Evolutionary conservation across 164 flowering plant species (phyloP).

Genomic region (Stephania yunnanensis): DNA sequence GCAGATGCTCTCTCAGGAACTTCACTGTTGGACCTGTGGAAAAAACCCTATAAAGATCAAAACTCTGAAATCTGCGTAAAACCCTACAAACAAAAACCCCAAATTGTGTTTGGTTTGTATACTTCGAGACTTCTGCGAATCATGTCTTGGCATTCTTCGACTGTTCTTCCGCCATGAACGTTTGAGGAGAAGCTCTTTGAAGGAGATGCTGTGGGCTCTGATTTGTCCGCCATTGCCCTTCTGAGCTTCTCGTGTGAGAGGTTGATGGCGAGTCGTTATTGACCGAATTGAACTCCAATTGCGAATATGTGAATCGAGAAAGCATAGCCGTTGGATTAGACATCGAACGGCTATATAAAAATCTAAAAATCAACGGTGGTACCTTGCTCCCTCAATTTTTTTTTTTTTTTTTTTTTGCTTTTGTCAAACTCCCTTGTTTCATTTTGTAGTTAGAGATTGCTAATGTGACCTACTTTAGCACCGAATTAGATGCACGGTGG

Average conservation of each 20-base stretch:
- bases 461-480: too few species aligned
- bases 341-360: not conserved
- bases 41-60: slow-evolving; percentile 4
- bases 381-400: too few species aligned
- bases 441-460: too few species aligned
- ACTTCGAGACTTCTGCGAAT: slow-evolving; percentile 66
- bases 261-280: too few species aligned
- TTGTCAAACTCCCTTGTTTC: too few species aligned
- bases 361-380: too few species aligned
- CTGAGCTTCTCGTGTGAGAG: too few species aligned
- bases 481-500: too few species aligned
- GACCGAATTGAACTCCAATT: too few species aligned
- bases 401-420: too few species aligned
- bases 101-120: slow-evolving; percentile 6
- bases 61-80: not conserved
- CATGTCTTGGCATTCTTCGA: slow-evolving; percentile 71
- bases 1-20: slow-evolving; percentile 67
- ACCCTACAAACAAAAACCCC: slow-evolving; percentile 5
- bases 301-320: not conserved
- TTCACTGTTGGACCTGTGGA: slow-evolving; percentile 72
- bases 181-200: slow-evolving; percentile 18
- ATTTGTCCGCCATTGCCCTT: slow-evolving; percentile 24
- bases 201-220: slow-evolving; percentile 4
- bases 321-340: not conserved
- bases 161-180: slow-evolving; percentile 34